Evolutionary conservation across 805 yeast genomes (phyloP), one percentile per base, ranked within the genome.

Genomic region (Pichia gijzeniarum): DNA sequence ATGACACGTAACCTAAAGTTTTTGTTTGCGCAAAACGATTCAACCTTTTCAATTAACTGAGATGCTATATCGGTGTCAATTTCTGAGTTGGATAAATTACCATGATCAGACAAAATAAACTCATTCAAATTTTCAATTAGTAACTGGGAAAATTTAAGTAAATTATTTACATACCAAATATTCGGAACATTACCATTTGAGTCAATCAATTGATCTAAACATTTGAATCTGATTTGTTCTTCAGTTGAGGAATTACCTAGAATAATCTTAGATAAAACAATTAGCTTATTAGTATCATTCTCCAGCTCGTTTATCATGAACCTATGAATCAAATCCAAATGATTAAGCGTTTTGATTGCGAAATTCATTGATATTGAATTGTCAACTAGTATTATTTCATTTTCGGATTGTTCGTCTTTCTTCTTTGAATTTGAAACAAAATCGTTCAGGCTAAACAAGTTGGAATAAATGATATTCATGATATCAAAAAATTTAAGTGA

Each of bases 1-100:
- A 65, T 60, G 5, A 71, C 60, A 47, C 81, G 66, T 6, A 73
- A 55, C 31, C 64, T 63, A 43, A 68, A 70, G 25, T 65, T 66
- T 25, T 65, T 63, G 35, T 69, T 62, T 7, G 65, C 58, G 31
- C 71, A 60, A 7, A 76, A 53, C 18, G 61, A 60, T 43, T 70
- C 56, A 2, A 76, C 48, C 18, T 59, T 61, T 1, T 53, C 43
- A 30, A 69, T 62, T 0, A 74, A 56, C 20, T 63, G 59, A 7
- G 57, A 48, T 9, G 63, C 62, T 14, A 64, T 45, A 32, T 55
- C 61, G 12, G 30, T 41, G 19, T 34, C 40, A 10, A 45, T 35
- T 28, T 41, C 32, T 1, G 59, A 53, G 2, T 52, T 54, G 5
- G 57, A 51, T 6, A 56, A 20, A 4, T 53, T 58, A 21, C 60